Base-by-base conservation (phyloP, 352 stramenopile genomes). In the Globisporangium middletonii region DNA sequence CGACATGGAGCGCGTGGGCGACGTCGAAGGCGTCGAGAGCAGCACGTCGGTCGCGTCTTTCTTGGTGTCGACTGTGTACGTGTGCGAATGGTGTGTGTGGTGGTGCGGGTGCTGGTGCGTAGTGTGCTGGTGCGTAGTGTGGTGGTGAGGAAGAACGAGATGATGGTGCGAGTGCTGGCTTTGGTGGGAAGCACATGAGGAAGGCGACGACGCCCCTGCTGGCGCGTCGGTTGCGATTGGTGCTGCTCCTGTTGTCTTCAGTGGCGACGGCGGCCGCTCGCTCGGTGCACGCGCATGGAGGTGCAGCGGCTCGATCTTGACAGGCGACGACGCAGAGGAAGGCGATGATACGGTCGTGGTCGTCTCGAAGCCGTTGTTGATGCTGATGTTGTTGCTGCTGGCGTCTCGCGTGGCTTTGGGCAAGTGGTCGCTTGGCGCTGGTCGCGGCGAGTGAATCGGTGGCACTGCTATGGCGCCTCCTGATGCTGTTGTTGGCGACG, bases 221-320 rank as follows among this genome's bases (percentile, higher is more conserved):
- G 38, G 38, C 38, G 5, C 18, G 23, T 23, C 37, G 27, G 26
- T 4, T 41, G 38, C 38, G 9, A 41, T 13, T 23, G 23, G 23
- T 23, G 23, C 23, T 23, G 38, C 41, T 15, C 3, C 41, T n/a
- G 41, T 45, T n/a, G n/a, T 38, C 33, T 68, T 59, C 18, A 61
- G 16, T 41, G 52, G 53, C 33, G 53, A 63, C 5, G 62, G n/a
- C 27, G 50, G 46, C 12, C 38, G 28, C 5, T 57, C 59, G 30
- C 51, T 42, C 23, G 50, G 38, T 18, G 38, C 28, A 43, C 35
- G 68, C n/a, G 51, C 23, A 35, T 51, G 63, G 27, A 50, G 53
- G 23, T 60, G 46, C 2, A 76, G 46, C 9, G 65, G 71, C 23
- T 74, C 68, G 18, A 79, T 76, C 48, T 76, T 79, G 43, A 72